These are phyloP conservation scores for Phialemonium atrogriseum DNA, from an alignment of 2,329 filamentous ascomycete genomes.

Conservation along the genomic window DNA sequence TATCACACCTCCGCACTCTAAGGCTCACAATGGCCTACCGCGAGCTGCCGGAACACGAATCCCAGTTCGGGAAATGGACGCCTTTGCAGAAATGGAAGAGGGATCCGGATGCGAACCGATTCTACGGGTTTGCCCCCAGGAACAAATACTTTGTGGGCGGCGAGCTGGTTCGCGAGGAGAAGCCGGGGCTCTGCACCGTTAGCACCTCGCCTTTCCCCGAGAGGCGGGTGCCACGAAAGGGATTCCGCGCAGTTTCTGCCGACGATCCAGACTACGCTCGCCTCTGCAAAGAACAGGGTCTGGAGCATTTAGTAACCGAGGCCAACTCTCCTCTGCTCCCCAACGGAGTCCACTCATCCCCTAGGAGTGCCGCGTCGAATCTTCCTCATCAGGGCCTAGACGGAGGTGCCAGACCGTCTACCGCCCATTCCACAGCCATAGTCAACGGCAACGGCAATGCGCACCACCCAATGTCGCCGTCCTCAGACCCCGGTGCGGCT, in stretches of 20 bases:
- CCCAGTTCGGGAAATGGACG: constrained; percentile 31
- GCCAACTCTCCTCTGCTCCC: constrained; percentile 32
- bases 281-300: constrained; percentile 49
- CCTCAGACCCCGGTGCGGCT: constrained; percentile 14
- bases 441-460: constrained; percentile 10
- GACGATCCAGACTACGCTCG: constrained; percentile 49
- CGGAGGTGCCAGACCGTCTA: constrained; percentile 17
- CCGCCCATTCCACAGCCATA: constrained; percentile 8
- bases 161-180: constrained; percentile 40
- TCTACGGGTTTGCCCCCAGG: constrained; percentile 45
- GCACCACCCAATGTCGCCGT: constrained; percentile 16
- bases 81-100: constrained; percentile 47
- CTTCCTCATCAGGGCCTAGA: constrained; percentile 17
- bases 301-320: constrained; percentile 43
- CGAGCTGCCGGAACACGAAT: constrained; percentile 46
- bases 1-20: constrained; percentile 49
- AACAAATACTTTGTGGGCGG: constrained; percentile 53
- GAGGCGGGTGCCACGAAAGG: constrained; percentile 44
- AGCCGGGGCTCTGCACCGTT: constrained; percentile 34
- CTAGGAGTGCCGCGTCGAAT: constrained; percentile 21
- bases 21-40: constrained; percentile 50
- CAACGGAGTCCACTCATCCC: constrained; percentile 41
- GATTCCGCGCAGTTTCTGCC: constrained; percentile 42
- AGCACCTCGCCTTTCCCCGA: constrained; percentile 48
- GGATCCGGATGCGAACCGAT: constrained; percentile 46